phyloP scores from a whole-genome alignment of 768 basidiomycete genomes.

The Tylopilus felleus region DNA sequence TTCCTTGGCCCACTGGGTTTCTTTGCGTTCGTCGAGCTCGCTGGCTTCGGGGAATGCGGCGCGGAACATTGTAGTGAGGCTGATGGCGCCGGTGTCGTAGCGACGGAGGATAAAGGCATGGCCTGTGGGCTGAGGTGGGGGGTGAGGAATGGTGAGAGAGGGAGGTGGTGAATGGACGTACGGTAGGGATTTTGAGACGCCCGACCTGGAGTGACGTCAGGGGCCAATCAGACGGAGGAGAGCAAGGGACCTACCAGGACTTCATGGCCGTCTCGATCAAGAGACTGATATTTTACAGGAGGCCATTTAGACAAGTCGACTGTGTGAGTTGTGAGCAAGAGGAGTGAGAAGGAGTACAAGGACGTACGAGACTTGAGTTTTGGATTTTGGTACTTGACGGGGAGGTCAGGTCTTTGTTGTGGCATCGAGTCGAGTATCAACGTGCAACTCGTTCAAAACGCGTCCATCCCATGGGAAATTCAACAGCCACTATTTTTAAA shows the following conservation, averaged over 20 bases:
- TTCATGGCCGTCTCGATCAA: constrained; percentile 82
- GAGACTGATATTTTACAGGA: constrained; percentile 87
- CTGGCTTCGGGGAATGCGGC: constrained; percentile 84
- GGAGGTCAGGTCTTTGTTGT: constrained; percentile 51
- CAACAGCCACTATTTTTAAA: constrained; percentile 30
- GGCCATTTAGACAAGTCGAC: constrained; percentile 50
- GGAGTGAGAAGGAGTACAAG: no score
- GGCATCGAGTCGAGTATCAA: no score
- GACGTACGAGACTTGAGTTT: constrained; percentile 44
- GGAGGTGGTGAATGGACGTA: constrained; percentile 37
- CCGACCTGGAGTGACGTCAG: constrained; percentile 60
- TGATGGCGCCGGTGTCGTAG: constrained; percentile 90
- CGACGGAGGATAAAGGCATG: constrained; percentile 95
- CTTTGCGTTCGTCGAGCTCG: constrained; percentile 73
- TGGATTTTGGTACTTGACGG: constrained; percentile 48
- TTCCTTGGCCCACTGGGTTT: constrained; percentile 81
- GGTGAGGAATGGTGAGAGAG: constrained; percentile 14
- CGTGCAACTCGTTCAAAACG: constrained; percentile 32
- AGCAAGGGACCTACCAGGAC: constrained; percentile 60
- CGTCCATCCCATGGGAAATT: constrained; percentile 28
- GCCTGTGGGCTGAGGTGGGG: constrained; percentile 51
- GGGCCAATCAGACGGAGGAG: background rate
- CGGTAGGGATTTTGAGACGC: constrained; percentile 85
- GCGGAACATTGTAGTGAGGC: constrained; percentile 94
- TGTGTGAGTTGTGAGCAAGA: constrained; percentile 8